Evolutionary conservation across 306 rosid genomes (phyloP), one percentile per base, ranked within the genome.

Genomic region (Rosa lucieae): DNA sequence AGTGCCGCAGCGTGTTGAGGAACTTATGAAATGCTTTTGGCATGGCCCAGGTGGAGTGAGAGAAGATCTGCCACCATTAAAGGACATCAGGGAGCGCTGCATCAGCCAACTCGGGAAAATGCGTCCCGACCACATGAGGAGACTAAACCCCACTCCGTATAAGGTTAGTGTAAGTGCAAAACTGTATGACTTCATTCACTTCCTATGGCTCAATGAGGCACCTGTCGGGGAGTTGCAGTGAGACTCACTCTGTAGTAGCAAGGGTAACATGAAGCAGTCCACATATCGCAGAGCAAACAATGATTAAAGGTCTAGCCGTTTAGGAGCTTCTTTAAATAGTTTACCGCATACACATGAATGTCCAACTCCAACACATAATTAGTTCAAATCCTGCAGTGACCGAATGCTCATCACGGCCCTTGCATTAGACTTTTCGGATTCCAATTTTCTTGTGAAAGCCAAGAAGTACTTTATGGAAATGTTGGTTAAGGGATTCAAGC

Each of bases 81-180:
- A 75, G 83, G 92, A 86, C 79, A 91, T 93, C 59, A 87, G 99
- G 77, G 86, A 88, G 56, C 89, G 92, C 55, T 93, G 99, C 89
- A 90, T 93, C 72, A 73, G 77, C 47, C 98, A 93, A 88, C 97
- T 96, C 2, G 89, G 87, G 77, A 91, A 82, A 84, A 93, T 96
- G 99, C 93, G 98, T 47, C 89, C 97, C 0, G 97, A 96, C 84
- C 98, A 96, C 89, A 90, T 96, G 98, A 91, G 99, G 86, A 96
- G 90, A 78, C 91, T 96, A 77, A 96, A 96, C 80, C 99, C 99
- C 20, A 96, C 99, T 11, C 99, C 99, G 0, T 96, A 93, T 79
- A 96, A 96, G 97, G 98, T 95, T 37, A 91, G 98, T 67, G 99
- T 95, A 23, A 95, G 98, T 82, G 96, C 90, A 10, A 87, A 90